phyloP scores from a whole-genome alignment of 2,329 filamentous ascomycete species.

The Stagonosporopsis vannaccii region DNA sequence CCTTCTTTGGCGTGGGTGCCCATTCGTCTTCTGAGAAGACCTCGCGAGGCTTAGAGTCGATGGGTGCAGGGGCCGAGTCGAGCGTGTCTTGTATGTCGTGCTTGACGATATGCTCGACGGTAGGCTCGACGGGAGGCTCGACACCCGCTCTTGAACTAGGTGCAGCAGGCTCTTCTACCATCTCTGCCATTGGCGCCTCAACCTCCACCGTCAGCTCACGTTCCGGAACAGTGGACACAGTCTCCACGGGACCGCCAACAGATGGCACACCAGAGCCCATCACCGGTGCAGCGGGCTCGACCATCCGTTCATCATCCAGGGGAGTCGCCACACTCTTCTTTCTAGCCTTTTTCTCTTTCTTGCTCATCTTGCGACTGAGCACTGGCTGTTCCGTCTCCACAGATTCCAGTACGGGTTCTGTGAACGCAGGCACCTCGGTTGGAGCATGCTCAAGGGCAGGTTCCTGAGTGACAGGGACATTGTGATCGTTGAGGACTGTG shows the following conservation, averaged over 20 bases:
- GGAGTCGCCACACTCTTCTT: slow-evolving; percentile 26
- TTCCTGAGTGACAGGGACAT: not conserved
- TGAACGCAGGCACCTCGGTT: not conserved
- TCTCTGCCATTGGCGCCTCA: not conserved
- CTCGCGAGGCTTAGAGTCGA: slow-evolving; percentile 17
- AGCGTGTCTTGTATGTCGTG: not conserved
- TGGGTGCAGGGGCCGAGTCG: slow-evolving; percentile 7
- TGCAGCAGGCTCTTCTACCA: not conserved
- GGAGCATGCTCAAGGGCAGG: not conserved
- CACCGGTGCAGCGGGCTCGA: not conserved
- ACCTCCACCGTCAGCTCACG: not conserved
- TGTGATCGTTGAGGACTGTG: not conserved
- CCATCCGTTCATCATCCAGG: slow-evolving; percentile 12
- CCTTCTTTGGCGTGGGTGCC: slow-evolving; percentile 28
- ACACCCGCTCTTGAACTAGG: too few species aligned
- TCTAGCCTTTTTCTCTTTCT: slow-evolving; percentile 43
- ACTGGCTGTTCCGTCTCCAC: slow-evolving; percentile 22
- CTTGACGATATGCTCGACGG: not conserved
- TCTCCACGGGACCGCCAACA: not conserved
- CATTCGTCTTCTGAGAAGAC: slow-evolving; percentile 23
- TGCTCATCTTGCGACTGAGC: slow-evolving; percentile 41
- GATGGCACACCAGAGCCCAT: not conserved
- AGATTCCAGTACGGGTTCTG: slow-evolving; percentile 7
- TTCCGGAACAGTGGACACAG: not conserved
- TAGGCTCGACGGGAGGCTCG: not conserved